A percentile compares a stretch with the other conserved stretches of the same genome.
These are phyloP conservation scores for Scheffersomyces illinoinensis DNA, from an alignment of 1,139 yeast genomes.

Conservation along the genomic window DNA sequence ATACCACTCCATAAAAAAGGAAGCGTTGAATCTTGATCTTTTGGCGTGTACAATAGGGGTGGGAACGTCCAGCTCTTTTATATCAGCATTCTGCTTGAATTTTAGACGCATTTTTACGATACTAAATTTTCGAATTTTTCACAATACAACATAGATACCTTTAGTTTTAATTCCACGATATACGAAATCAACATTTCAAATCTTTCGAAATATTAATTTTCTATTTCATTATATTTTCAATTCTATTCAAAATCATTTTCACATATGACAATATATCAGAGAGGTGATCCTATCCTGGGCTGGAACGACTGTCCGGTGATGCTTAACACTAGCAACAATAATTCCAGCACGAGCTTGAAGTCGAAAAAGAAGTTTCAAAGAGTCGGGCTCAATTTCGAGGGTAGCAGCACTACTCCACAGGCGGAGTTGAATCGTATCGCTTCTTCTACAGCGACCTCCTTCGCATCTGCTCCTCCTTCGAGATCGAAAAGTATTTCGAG, in stretches of 20 bases:
- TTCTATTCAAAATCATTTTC: not conserved
- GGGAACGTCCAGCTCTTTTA: not conserved
- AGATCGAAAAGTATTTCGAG: not conserved
- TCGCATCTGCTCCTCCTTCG: not conserved
- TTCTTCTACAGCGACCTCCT: not conserved
- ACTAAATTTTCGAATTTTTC: no score
- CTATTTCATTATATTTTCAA: not conserved
- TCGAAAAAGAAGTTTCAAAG: slow-evolving; percentile 6
- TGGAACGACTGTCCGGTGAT: slow-evolving; percentile 50
- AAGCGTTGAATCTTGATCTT: not conserved
- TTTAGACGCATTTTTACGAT: no score
- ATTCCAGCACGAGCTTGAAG: slow-evolving; percentile 3
- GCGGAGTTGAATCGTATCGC: not conserved
- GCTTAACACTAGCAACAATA: slow-evolving; percentile 9
- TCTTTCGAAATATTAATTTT: not conserved
- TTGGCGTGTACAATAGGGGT: not conserved
- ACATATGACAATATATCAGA: slow-evolving; percentile 39
- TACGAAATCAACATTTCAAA: not conserved
- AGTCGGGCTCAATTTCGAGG: slow-evolving; percentile 5
- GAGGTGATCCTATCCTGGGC: slow-evolving; percentile 44
- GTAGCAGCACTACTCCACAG: not conserved
- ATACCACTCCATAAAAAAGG: not conserved
- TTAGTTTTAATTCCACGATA: not conserved
- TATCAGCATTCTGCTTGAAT: no score
- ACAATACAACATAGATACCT: not conserved